phyloP scores from a whole-genome alignment of 345 rosid species.

The Melaleuca alternifolia region DNA sequence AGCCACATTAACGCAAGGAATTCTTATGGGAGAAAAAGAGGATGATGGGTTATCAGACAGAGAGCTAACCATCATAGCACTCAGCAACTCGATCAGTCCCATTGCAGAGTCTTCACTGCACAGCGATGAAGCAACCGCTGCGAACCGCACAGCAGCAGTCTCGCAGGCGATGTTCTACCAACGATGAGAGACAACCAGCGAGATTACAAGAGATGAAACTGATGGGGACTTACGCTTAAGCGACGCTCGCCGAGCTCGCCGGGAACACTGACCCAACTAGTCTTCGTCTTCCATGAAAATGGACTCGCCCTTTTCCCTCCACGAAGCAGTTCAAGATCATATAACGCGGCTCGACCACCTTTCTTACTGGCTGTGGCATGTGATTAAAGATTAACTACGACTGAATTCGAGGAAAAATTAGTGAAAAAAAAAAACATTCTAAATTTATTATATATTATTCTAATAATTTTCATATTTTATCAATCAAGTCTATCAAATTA shows the following conservation, averaged over 20 bases:
- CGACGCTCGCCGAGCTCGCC: not conserved
- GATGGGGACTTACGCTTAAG: not conserved
- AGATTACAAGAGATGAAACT: not conserved
- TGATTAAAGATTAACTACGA: too few relatives aligned
- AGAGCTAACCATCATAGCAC: not conserved
- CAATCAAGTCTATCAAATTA: too few relatives aligned
- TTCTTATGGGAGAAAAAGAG: not conserved
- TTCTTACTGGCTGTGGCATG: not conserved
- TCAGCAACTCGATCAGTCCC: not conserved
- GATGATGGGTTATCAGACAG: not conserved
- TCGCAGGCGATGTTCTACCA: not conserved
- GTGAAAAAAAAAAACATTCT: too few relatives aligned
- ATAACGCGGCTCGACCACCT: not conserved
- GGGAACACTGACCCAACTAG: fast-evolving
- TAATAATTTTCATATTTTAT: too few relatives aligned
- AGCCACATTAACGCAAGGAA: not conserved
- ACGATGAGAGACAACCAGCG: not conserved
- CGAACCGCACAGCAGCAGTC: not conserved
- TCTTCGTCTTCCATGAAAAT: not conserved
- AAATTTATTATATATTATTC: too few relatives aligned
- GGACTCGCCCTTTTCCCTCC: too few relatives aligned
- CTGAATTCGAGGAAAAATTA: too few relatives aligned
- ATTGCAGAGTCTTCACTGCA: not conserved
- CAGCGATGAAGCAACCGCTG: not conserved
- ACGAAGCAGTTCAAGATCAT: not conserved